These are phyloP conservation scores for Tripterygium wilfordii DNA, from an alignment of 177 flowering plant species.

Conservation along the genomic window DNA sequence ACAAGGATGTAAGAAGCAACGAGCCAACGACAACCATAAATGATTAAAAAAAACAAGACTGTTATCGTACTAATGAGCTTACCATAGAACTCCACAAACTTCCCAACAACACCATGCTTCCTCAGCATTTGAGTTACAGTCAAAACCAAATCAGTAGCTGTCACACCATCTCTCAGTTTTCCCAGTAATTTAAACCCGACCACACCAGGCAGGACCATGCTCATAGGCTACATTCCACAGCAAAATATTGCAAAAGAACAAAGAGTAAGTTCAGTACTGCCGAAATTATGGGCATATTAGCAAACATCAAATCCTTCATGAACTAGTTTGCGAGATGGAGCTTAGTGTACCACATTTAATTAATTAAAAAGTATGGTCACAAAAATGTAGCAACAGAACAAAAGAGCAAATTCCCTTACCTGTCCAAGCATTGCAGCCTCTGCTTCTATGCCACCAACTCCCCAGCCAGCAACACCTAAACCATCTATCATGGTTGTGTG, in stretches of 20 bases:
- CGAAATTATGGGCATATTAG: no score
- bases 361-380: no score
- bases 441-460: conserved; percentile 59
- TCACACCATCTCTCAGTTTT: conserved; percentile 41
- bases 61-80: conserved; percentile 1
- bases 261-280: no score
- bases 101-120: conserved; percentile 56
- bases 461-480: conserved; percentile 57
- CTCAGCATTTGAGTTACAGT: conserved; percentile 50
- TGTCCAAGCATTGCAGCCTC: conserved; percentile 63
- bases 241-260: no score
- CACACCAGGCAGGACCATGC: conserved; percentile 57
- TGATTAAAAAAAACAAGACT: no score
- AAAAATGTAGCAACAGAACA: no score
- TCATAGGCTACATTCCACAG: conserved; percentile 58
- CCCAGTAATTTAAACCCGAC: conserved; percentile 45
- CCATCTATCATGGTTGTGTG: conserved; percentile 61
- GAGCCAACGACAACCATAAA: not conserved
- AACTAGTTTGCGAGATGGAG: no score
- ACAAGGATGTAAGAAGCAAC: not conserved
- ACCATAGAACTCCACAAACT: conserved; percentile 55
- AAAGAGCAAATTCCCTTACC: no score
- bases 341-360: no score
- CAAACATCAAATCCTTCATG: no score
- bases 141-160: conserved; percentile 51